These are phyloP conservation scores for Termitomyces sp. DNA, from an alignment of 768 basidiomycete species.

Conservation along the genomic window DNA sequence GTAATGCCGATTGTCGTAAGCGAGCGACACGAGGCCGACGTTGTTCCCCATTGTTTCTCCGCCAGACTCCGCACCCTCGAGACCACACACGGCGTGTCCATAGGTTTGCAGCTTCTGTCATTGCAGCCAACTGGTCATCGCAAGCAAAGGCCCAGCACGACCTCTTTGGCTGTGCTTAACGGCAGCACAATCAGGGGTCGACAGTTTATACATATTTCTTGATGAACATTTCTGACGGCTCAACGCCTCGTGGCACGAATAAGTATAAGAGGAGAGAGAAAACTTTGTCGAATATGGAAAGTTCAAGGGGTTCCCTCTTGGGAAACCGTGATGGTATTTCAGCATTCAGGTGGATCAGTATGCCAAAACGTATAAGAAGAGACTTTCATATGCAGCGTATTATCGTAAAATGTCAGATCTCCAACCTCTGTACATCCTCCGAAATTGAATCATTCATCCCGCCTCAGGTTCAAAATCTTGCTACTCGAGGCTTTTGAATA, in stretches of 20 bases:
- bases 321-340: not conserved
- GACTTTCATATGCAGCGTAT: not conserved
- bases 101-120: not conserved
- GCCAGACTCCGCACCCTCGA: not conserved
- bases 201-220: slow-evolving; percentile 2
- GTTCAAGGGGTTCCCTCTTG: slow-evolving; percentile 7
- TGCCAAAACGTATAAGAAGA: slow-evolving; percentile 2
- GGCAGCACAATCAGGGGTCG: not conserved
- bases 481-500: too few species aligned
- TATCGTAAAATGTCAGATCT: slow-evolving; percentile 4
- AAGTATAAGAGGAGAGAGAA: not conserved
- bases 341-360: not conserved
- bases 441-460: not conserved
- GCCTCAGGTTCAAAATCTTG: not conserved
- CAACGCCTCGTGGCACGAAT: slow-evolving; percentile 8
- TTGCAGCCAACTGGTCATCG: not conserved
- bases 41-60: slow-evolving; percentile 1
- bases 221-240: slow-evolving; percentile 1
- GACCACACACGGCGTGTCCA: not conserved
- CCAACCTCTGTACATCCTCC: not conserved
- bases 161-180: not conserved
- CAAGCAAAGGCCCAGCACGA: not conserved
- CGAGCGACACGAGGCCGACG: slow-evolving; percentile 11
- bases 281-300: slow-evolving; percentile 10
- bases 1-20: slow-evolving; percentile 17